Base-by-base conservation (phyloP, 2,329 filamentous ascomycete species). In the Pyrenochaeta sp. region DNA sequence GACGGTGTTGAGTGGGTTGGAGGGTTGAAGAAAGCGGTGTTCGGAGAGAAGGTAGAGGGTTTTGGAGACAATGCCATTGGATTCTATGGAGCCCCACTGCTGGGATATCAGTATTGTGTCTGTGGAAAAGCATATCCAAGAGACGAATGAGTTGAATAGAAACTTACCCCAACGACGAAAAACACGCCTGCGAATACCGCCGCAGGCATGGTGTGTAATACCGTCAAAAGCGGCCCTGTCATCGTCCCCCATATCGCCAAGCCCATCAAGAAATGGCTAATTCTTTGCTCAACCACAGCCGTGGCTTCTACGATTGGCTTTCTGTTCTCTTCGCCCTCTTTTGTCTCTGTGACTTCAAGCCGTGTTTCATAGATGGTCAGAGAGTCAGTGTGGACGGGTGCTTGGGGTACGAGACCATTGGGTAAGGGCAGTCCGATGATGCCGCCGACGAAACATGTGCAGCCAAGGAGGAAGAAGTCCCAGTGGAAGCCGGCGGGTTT, bases 401-500 rank as follows among this genome's bases (percentile, higher is more conserved):
- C 84, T 63, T 85, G 83, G 1, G 84, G 83, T 1, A 85, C 82
- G 1, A 86, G 77, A 15, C 84, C 83, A 49, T 86, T 86, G 1
- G 84, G 83, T 42, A 85, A 71, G 0, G 83, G 84, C 7, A 86
- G 76, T 1, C 83, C 83, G 6, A 85, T 76, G 32, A 86, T 78
- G 5, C 82, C 83, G 9, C 77, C 77, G 15, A 85, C 77, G 61
- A 84, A 84, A 43, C 81, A 84, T 6, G 83, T 85, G 65, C 79
- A 82, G 3, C 83, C 83, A 1, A 86, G 79, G 0, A 86, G 77
- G 70, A 85, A 85, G 68, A 85, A 84, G 69, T 85, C 84, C 84
- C 84, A 85, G 66, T 85, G 82, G 61, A 85, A 86, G 1, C 84
- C 83, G 3, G 81, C 83, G 0, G 84, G 83, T 58, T 86, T 85